These are phyloP conservation scores for Ophiostoma himal-ulmi DNA, from an alignment of 2,329 filamentous ascomycete genomes.

Conservation along the genomic window DNA sequence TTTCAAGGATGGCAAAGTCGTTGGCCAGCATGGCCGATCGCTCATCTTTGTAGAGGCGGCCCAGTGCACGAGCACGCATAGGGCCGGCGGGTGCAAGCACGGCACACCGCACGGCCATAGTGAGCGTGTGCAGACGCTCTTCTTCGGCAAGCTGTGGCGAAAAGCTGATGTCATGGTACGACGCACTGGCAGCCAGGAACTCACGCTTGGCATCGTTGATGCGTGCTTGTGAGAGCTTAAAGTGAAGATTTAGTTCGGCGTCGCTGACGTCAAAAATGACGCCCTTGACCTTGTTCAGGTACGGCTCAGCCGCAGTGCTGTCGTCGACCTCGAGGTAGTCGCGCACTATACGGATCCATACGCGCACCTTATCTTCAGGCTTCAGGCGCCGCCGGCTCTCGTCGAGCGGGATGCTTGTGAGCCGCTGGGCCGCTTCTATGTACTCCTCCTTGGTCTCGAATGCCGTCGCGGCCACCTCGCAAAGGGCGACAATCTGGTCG, in stretches of 20 bases:
- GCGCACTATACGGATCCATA: slow-evolving; percentile 92
- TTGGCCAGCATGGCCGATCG: slow-evolving; percentile 61
- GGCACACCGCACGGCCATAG: slow-evolving; percentile 84
- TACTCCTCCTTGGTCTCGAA: slow-evolving; percentile 81
- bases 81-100: slow-evolving; percentile 90
- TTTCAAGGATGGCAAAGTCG: slow-evolving; percentile 86
- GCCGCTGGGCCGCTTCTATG: slow-evolving; percentile 64
- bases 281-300: slow-evolving; percentile 93
- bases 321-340: slow-evolving; percentile 94
- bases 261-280: slow-evolving; percentile 74
- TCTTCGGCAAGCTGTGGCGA: slow-evolving; percentile 73
- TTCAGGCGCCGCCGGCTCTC: slow-evolving; percentile 78
- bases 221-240: slow-evolving; percentile 84
- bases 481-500: slow-evolving; percentile 75
- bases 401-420: slow-evolving; percentile 83
- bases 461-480: slow-evolving; percentile 74
- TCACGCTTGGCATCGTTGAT: slow-evolving; percentile 86
- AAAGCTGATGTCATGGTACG: slow-evolving; percentile 83
- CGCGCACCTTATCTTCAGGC: slow-evolving; percentile 71
- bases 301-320: slow-evolving; percentile 74
- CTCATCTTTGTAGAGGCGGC: slow-evolving; percentile 89
- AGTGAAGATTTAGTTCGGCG: slow-evolving; percentile 70
- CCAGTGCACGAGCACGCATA: slow-evolving; percentile 70
- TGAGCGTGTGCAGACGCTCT: slow-evolving; percentile 77
- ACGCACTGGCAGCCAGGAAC: slow-evolving; percentile 80